Base-by-base conservation (phyloP, 208 protist species). In the Acanthamoeba lenticulata region DNA sequence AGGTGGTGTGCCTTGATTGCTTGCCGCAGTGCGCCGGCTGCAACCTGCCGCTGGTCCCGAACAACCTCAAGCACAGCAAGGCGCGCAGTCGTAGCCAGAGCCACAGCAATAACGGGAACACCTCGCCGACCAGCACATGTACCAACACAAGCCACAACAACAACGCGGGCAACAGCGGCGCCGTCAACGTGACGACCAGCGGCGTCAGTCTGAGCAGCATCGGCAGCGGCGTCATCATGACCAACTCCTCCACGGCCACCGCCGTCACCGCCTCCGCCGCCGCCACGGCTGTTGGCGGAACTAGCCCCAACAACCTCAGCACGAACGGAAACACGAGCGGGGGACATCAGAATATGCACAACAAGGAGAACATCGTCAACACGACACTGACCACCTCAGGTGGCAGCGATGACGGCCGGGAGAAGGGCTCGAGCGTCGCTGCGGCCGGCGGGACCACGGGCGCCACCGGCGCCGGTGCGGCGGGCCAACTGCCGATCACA, bases 21-120 rank as follows among this genome's bases (percentile, higher is more conserved):
- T 57, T 86, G 77, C 77, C 77, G n/a, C 77, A 57, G 45, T 86
- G 77, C 44, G 77, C 49, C 21, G 77, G 77, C 38, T 86, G 77
- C 45, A 38, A 9, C 38, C 77, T 86, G 24, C 44, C 77, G 17
- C 29, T 86, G n/a, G 27, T 86, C 29, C 77, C 77, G 9, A n/a
- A 19, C 6, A 42, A 44, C 27, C 6, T 55, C 27, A 86, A 57
- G 67, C 67, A 77, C 67, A 36, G 32, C 1, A 77, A 29, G 67
- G 34, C 19, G 38, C 67, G 67, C 67, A 77, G n/a, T n/a, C n/a
- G n/a, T n/a, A n/a, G n/a, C n/a, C n/a, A n/a, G n/a, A n/a, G n/a
- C n/a, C n/a, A n/a, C n/a, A n/a, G n/a, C n/a, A n/a, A n/a, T n/a
- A n/a, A n/a, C n/a, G n/a, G n/a, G n/a, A n/a, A n/a, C n/a, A n/a